phyloP scores from a whole-genome alignment of 1,139 yeast species.

The Diutina scorzettiae region DNA sequence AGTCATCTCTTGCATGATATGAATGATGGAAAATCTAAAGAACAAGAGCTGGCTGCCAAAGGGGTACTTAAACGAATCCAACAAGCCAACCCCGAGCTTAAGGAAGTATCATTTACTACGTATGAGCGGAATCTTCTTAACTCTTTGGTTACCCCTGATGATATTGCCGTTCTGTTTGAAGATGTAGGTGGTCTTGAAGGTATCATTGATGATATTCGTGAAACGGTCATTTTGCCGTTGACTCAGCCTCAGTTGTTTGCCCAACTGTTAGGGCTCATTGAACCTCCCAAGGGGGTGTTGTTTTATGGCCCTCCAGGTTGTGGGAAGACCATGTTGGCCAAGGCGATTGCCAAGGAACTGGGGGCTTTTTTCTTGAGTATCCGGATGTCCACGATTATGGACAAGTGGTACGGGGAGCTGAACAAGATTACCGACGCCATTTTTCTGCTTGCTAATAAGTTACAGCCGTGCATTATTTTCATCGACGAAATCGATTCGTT shows the following conservation, averaged over 20 bases:
- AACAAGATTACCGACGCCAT: constrained; percentile 91
- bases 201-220: constrained; percentile 75
- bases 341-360: constrained; percentile 86
- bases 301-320: constrained; percentile 97
- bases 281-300: constrained; percentile 90
- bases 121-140: constrained; percentile 70
- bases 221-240: constrained; percentile 79
- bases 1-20: constrained; percentile 32
- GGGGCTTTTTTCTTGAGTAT: constrained; percentile 88
- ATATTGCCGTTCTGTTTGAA: constrained; percentile 57
- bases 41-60: constrained; percentile 55
- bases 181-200: constrained; percentile 85
- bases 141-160: constrained; percentile 76
- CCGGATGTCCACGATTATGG: constrained; percentile 91
- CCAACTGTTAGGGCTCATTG: constrained; percentile 52
- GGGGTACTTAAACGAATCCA: constrained; percentile 50
- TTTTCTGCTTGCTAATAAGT: constrained; percentile 77
- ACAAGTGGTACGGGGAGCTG: constrained; percentile 96
- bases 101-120: constrained; percentile 45
- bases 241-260: constrained; percentile 59
- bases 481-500: constrained; percentile 96
- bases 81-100: constrained; percentile 46
- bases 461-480: constrained; percentile 90
- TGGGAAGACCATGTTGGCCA: constrained; percentile 95
- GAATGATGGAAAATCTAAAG: constrained; percentile 48